Percentiles rank a stretch among this genome's conserved stretches.
These are phyloP conservation scores for Aspergillus quadrilineatus DNA, from an alignment of 2,329 filamentous ascomycete genomes.

Conservation along the genomic window DNA sequence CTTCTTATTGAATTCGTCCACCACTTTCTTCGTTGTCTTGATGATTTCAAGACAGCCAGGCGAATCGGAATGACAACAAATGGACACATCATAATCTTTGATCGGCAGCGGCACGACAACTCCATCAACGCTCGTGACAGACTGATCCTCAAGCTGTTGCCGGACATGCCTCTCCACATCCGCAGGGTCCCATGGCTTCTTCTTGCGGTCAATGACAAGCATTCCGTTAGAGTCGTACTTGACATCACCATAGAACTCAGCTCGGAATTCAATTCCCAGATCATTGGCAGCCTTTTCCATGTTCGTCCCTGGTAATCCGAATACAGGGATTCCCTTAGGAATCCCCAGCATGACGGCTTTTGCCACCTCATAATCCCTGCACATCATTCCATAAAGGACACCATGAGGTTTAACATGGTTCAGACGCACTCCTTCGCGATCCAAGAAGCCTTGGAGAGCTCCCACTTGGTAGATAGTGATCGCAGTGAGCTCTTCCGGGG, in stretches of 20 bases:
- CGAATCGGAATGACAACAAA: slow-evolving; percentile 51
- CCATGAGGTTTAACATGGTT: slow-evolving; percentile 66
- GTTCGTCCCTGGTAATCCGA: slow-evolving; percentile 55
- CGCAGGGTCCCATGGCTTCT: slow-evolving; percentile 49
- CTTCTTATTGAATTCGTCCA: slow-evolving; percentile 45
- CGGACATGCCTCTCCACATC: slow-evolving; percentile 44
- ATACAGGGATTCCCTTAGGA: slow-evolving; percentile 52
- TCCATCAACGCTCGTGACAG: slow-evolving; percentile 45
- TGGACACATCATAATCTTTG: slow-evolving; percentile 43
- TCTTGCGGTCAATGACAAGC: slow-evolving; percentile 59
- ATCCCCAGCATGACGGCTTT: slow-evolving; percentile 55
- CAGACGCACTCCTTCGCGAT: slow-evolving; percentile 55
- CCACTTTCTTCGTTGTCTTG: slow-evolving; percentile 39
- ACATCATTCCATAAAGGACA: slow-evolving; percentile 59
- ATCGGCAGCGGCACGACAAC: slow-evolving; percentile 40
- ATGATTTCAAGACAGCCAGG: slow-evolving; percentile 49
- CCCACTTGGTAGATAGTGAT: slow-evolving; percentile 64
- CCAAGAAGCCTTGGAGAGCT: slow-evolving; percentile 59
- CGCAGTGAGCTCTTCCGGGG: slow-evolving; percentile 57
- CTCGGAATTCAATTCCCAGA: slow-evolving; percentile 53
- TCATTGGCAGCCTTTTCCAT: slow-evolving; percentile 57
- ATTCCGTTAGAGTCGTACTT: slow-evolving; percentile 54
- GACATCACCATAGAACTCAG: slow-evolving; percentile 58
- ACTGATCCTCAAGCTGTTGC: slow-evolving; percentile 44
- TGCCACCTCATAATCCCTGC: slow-evolving; percentile 52